Percentiles rank a stretch among this genome's conserved stretches.
Evolutionary conservation across 1,284 basidiomycete species (phyloP).

Genomic region (Leccinum pachyderme): DNA sequence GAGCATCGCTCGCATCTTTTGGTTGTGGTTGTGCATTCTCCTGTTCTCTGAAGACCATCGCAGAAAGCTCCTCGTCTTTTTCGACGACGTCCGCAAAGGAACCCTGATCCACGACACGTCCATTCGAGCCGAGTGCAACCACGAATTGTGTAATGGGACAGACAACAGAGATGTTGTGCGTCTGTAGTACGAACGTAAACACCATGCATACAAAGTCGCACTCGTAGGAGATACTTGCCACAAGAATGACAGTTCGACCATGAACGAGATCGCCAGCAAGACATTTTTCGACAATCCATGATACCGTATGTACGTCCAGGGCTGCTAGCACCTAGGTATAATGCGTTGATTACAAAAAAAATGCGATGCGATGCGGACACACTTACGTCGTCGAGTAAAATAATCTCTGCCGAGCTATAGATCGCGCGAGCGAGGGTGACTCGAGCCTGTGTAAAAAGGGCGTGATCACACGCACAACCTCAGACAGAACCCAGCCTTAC

Average conservation of each 20-base stretch:
- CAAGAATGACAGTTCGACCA: background rate
- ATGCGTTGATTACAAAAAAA: background rate
- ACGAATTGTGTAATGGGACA: background rate
- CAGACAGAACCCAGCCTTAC: background rate
- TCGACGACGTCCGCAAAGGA: background rate
- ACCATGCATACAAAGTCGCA: background rate
- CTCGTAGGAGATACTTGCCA: background rate
- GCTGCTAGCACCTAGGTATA: background rate
- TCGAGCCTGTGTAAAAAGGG: background rate
- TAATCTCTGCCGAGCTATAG: background rate
- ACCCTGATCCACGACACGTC: background rate
- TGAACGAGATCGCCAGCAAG: background rate
- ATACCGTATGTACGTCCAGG: background rate
- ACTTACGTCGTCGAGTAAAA: constrained; percentile 4
- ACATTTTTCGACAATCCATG: constrained; percentile 2
- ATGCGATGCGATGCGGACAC: background rate
- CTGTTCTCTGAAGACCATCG: background rate
- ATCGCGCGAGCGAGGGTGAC: constrained; percentile 2
- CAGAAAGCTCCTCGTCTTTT: background rate
- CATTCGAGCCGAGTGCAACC: background rate
- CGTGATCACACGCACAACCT: background rate
- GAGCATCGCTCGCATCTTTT: background rate
- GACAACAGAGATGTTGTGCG: background rate
- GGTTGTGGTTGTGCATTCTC: background rate
- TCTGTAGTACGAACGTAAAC: background rate